These are phyloP conservation scores for Lipomyces chichibuensis DNA, from an alignment of 805 yeast species.

Conservation along the genomic window DNA sequence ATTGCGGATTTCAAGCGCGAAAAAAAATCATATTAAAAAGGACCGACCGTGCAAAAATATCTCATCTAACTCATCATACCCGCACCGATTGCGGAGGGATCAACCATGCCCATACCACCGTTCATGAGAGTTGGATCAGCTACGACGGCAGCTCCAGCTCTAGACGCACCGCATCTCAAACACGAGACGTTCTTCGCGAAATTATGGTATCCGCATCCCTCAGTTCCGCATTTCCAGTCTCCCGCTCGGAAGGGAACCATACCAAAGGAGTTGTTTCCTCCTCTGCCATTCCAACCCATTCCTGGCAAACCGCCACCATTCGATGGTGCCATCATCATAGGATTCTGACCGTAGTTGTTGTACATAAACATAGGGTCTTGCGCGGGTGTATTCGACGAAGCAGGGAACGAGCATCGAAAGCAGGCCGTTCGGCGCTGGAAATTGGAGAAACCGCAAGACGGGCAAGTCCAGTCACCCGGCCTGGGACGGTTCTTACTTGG, in stretches of 20 bases:
- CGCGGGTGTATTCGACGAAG: constrained; percentile 65
- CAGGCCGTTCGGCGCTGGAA: constrained; percentile 94
- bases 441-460: constrained; percentile 91
- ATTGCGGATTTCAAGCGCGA: background rate
- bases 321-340: constrained; percentile 24
- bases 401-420: constrained; percentile 89
- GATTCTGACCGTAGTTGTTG: constrained; percentile 35
- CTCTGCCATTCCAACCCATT: constrained; percentile 35
- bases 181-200: constrained; percentile 89
- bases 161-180: constrained; percentile 83
- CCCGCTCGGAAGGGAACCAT: constrained; percentile 95
- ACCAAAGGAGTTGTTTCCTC: constrained; percentile 40
- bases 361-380: constrained; percentile 59
- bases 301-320: constrained; percentile 26
- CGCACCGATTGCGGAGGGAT: constrained; percentile 23
- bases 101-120: constrained; percentile 35
- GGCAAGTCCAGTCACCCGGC: constrained; percentile 99
- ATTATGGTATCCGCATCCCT: constrained; percentile 81
- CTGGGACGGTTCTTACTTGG: constrained; percentile 83
- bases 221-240: constrained; percentile 89
- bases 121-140: constrained; percentile 37
- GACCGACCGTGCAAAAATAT: background rate
- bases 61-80: constrained; percentile 25
- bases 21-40: background rate
- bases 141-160: constrained; percentile 43